Percentiles rank a stretch among this genome's conserved stretches.
Evolutionary conservation across 164 flowering plant genomes (phyloP).

Genomic region (Sedum album): DNA sequence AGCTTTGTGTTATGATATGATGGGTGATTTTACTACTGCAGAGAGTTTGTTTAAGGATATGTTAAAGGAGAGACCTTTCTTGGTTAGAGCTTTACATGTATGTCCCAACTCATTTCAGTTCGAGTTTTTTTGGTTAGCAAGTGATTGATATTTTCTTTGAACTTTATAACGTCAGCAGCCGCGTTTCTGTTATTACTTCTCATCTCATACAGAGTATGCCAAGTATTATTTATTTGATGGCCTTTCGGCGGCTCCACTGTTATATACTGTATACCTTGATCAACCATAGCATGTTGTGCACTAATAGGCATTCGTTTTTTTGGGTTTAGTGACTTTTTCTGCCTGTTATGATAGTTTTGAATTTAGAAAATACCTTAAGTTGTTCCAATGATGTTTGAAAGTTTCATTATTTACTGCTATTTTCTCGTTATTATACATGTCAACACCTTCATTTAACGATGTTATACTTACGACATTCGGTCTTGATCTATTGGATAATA

Average conservation of each 20-base stretch:
- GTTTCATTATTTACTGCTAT: neutral
- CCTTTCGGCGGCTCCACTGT: too few species aligned
- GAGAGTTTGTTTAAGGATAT: conserved; percentile 65
- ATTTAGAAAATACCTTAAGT: neutral
- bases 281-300: too few species aligned
- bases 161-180: too few species aligned
- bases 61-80: conserved; percentile 62
- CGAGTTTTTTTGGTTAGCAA: too few species aligned
- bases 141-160: conserved; percentile 1
- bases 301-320: neutral
- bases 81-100: conserved; percentile 89
- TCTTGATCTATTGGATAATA: conserved; percentile 14
- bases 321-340: neutral
- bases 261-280: too few species aligned
- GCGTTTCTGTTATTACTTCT: too few species aligned
- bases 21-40: conserved; percentile 62
- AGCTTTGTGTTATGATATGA: conserved; percentile 75
- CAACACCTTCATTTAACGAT: neutral
- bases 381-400: neutral
- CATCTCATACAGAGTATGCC: too few species aligned
- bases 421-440: neutral
- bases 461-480: conserved; percentile 1
- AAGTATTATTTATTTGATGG: too few species aligned
- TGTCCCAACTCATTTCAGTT: conserved; percentile 13
- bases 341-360: neutral